These are phyloP conservation scores for Talinum fruticosum DNA, from an alignment of 148 eudicot species.

Conservation along the genomic window DNA sequence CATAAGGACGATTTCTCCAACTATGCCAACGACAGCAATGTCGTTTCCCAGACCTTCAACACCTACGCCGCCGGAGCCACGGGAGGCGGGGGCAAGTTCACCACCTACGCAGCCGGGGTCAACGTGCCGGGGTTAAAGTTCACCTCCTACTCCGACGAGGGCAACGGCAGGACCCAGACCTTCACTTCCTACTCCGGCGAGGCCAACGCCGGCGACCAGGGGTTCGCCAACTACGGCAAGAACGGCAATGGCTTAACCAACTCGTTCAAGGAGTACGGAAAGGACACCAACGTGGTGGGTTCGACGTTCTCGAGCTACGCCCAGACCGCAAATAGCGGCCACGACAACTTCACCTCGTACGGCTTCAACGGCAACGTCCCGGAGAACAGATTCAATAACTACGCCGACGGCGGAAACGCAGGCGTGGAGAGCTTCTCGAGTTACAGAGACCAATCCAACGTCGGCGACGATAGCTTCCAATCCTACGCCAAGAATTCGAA, in stretches of 20 bases:
- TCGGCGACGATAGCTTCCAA: conserved; percentile 47
- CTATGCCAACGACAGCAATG: conserved; percentile 46
- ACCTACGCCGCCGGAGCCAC: conserved; percentile 54
- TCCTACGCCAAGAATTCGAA: conserved; percentile 53
- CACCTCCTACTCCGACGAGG: conserved; percentile 54
- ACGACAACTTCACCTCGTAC: conserved; percentile 47
- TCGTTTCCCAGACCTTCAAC: conserved; percentile 46
- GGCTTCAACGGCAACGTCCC: conserved; percentile 44
- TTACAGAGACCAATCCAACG: conserved; percentile 52
- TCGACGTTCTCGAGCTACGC: conserved; percentile 45
- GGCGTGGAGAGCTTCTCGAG: conserved; percentile 38
- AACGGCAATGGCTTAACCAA: conserved; percentile 44
- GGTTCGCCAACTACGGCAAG: conserved; percentile 55
- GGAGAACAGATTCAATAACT: conserved; percentile 42
- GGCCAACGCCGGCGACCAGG: conserved; percentile 48
- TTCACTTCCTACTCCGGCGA: conserved; percentile 37
- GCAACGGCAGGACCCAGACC: conserved; percentile 40
- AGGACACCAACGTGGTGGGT: conserved; percentile 40
- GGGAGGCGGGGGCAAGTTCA: conserved; percentile 55
- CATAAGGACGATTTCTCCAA: conserved; percentile 47
- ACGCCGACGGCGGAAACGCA: conserved; percentile 42
- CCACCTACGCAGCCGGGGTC: conserved; percentile 29
- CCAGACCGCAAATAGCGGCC: conserved; percentile 34
- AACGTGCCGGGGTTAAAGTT: conserved; percentile 51
- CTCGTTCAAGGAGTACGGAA: conserved; percentile 39